A percentile compares a stretch with the other conserved stretches of the same genome.
phyloP scores from a whole-genome alignment of 306 rosid species.

The Quercus alba region DNA sequence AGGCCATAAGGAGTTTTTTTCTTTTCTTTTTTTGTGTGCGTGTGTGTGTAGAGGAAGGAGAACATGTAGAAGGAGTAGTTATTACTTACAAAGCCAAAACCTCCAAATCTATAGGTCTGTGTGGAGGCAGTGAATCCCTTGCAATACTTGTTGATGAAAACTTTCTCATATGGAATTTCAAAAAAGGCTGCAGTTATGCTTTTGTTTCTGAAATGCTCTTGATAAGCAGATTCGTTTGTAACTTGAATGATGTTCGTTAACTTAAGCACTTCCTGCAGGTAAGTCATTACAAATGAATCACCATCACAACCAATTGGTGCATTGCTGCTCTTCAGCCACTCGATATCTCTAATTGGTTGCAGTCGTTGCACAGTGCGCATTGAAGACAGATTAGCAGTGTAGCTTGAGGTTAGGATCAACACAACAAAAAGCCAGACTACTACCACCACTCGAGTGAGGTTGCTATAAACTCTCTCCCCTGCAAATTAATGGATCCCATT shows the following conservation, averaged over 20 bases:
- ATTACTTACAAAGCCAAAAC: constrained; percentile 68
- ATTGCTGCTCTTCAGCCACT: constrained; percentile 44
- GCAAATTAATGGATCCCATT: too few species aligned
- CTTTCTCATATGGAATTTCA: constrained; percentile 64
- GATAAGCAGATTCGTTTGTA: constrained; percentile 16
- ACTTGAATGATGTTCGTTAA: constrained; percentile 33
- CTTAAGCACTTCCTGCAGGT: constrained; percentile 30
- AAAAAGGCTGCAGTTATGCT: constrained; percentile 63
- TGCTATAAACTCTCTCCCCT: too few species aligned
- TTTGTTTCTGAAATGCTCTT: constrained; percentile 10
- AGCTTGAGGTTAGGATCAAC: constrained; percentile 56
- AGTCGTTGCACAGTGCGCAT: constrained; percentile 42
- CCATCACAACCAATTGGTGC: constrained; percentile 42
- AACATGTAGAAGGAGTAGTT: background rate
- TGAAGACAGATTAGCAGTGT: constrained; percentile 72
- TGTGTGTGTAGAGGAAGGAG: too few species aligned
- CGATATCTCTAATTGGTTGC: constrained; percentile 22
- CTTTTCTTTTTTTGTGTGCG: too few species aligned
- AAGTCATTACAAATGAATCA: constrained; percentile 45
- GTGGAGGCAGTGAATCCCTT: constrained; percentile 29
- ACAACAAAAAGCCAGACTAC: constrained; percentile 21
- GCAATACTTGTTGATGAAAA: constrained; percentile 45
- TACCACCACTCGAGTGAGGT: too few species aligned
- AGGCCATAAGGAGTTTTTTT: background rate
- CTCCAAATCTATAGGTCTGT: constrained; percentile 55